Percentiles rank a stretch among this genome's conserved stretches.
These are phyloP conservation scores for Pleoardoris graminearum DNA, from an alignment of 2,329 filamentous ascomycete genomes.

Conservation along the genomic window DNA sequence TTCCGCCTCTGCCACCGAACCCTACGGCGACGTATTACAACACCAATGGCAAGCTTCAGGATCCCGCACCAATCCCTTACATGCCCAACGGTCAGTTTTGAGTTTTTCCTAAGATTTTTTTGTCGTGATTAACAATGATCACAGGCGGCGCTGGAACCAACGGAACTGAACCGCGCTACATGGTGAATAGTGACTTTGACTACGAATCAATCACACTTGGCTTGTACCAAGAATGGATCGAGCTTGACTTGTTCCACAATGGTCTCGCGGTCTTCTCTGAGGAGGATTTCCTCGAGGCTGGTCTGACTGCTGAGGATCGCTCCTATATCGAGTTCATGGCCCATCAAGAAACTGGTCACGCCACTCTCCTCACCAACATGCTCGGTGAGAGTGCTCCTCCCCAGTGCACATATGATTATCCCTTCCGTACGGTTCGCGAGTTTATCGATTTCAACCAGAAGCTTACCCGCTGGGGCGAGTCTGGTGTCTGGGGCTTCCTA, in stretches of 20 bases:
- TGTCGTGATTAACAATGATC: neutral
- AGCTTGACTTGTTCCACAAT: slow-evolving; percentile 80
- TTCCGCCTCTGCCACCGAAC: slow-evolving; percentile 62
- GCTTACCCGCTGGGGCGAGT: slow-evolving; percentile 79
- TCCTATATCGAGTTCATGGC: slow-evolving; percentile 76
- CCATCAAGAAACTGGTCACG: slow-evolving; percentile 76
- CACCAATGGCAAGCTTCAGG: slow-evolving; percentile 68
- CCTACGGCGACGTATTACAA: slow-evolving; percentile 70
- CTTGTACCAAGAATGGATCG: slow-evolving; percentile 82
- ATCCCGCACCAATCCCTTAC: slow-evolving; percentile 71
- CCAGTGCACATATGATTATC: slow-evolving; percentile 83
- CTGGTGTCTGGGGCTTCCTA: slow-evolving; percentile 79
- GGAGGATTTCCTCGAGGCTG: slow-evolving; percentile 69
- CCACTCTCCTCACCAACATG: slow-evolving; percentile 76
- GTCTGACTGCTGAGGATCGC: slow-evolving; percentile 70
- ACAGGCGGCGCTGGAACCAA: slow-evolving; percentile 73
- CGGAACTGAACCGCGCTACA: slow-evolving; percentile 74
- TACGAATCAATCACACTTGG: slow-evolving; percentile 75
- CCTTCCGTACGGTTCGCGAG: slow-evolving; percentile 72
- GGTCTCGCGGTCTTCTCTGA: slow-evolving; percentile 70
- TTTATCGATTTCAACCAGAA: slow-evolving; percentile 85
- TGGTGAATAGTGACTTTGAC: slow-evolving; percentile 80
- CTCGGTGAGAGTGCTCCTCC: slow-evolving; percentile 70
- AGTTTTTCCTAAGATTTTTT: neutral
- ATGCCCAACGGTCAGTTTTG: slow-evolving; percentile 58